A percentile compares a stretch with the other conserved stretches of the same genome.
Evolutionary conservation across 139 green algal species (phyloP).

Genomic region (Chlorella sp.): DNA sequence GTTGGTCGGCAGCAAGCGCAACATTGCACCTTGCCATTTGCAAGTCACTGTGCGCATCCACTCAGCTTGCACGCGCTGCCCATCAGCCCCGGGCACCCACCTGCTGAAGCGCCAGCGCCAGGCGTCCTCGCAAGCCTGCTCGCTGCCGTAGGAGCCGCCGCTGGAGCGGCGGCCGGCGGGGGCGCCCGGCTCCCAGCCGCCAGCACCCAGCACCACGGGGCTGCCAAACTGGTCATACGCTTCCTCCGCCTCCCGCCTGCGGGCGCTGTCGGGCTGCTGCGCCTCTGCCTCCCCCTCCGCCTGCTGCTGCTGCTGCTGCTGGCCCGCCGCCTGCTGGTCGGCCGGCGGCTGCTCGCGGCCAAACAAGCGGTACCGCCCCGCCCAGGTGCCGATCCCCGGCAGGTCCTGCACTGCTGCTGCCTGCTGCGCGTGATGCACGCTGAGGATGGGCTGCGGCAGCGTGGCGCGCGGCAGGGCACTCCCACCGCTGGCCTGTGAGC

Average conservation of each 20-base stretch:
- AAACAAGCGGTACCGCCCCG: conserved; percentile 42
- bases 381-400: conserved; percentile 39
- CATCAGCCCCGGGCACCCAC: no score
- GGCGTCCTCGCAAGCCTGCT: conserved; percentile 14
- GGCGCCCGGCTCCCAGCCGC: not conserved
- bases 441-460: not conserved
- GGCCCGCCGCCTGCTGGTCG: not conserved
- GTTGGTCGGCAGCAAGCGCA: no score
- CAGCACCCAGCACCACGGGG: conserved; percentile 15
- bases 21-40: no score
- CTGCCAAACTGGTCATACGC: conserved; percentile 10
- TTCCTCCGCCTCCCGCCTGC: not conserved
- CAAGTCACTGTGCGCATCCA: no score
- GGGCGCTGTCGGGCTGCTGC: not conserved
- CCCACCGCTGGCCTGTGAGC: not conserved
- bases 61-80: no score
- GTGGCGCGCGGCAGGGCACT: not conserved
- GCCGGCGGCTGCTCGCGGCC: not conserved
- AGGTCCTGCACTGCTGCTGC: conserved; percentile 28
- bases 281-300: not conserved
- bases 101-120: conserved; percentile 29
- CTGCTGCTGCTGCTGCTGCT: conserved; percentile 8
- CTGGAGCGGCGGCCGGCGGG: not conserved
- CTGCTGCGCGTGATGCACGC: not conserved
- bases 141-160: not conserved